These are phyloP conservation scores for Paecilomyces dactylethromorphus DNA, from an alignment of 2,329 filamentous ascomycete species.

Conservation along the genomic window DNA sequence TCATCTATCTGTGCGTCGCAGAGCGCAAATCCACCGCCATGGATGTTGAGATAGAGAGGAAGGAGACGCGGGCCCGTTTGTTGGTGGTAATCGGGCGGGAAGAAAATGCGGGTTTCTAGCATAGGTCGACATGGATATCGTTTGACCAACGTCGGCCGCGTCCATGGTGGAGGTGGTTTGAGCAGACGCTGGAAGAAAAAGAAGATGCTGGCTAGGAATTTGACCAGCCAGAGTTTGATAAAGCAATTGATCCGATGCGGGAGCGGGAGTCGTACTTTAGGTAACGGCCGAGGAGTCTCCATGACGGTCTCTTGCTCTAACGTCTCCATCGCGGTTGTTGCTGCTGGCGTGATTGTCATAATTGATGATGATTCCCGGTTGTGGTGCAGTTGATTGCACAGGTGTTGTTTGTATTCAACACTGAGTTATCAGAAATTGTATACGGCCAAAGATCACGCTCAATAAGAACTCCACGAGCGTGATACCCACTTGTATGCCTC, in stretches of 20 bases:
- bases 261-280: conserved; percentile 10
- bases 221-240: conserved; percentile 14
- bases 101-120: conserved; percentile 31
- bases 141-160: conserved; percentile 14
- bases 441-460: background rate
- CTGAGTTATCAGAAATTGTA: background rate
- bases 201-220: conserved; percentile 6
- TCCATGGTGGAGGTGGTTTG: conserved; percentile 2
- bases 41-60: conserved; percentile 45
- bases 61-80: conserved; percentile 18
- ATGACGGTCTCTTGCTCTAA: background rate
- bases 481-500: background rate
- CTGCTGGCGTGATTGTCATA: background rate
- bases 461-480: background rate
- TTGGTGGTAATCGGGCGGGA: conserved; percentile 20
- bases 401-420: no score
- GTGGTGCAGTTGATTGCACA: no score
- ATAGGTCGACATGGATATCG: conserved; percentile 19
- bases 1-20: conserved; percentile 41
- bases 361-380: background rate
- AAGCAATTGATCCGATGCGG: conserved; percentile 13
- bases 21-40: conserved; percentile 47
- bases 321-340: background rate
- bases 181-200: conserved; percentile 8
- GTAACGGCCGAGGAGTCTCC: conserved; percentile 3